phyloP scores from a whole-genome alignment of 306 rosid genomes.

The Vachellia collinsii region DNA sequence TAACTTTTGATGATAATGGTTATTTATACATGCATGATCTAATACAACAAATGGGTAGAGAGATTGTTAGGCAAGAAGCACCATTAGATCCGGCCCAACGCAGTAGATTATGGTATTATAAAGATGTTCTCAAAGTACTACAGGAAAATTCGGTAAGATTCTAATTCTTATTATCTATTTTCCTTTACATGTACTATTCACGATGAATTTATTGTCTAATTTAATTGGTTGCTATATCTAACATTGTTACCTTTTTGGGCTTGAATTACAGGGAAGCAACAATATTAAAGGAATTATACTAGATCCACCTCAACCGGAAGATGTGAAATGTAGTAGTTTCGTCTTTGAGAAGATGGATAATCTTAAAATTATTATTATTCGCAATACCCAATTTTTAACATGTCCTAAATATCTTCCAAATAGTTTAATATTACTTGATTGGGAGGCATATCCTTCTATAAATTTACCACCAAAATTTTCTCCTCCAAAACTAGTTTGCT shows the following conservation, averaged over 20 bases:
- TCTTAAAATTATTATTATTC: background rate
- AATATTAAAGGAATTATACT: no score
- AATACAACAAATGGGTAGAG: conserved; percentile 35
- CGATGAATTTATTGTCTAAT: no score
- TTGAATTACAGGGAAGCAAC: no score
- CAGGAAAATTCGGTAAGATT: conserved; percentile 9
- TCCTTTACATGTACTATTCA: background rate
- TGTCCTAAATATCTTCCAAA: background rate
- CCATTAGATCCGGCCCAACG: background rate
- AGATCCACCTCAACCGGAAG: no score
- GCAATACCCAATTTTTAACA: background rate
- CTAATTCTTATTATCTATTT: background rate
- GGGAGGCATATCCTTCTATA: background rate
- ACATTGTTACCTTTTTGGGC: no score
- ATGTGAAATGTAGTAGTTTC: no score
- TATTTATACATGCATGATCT: conserved; percentile 28
- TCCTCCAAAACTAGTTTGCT: background rate
- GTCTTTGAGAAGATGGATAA: background rate
- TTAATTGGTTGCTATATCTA: no score
- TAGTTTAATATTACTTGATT: background rate
- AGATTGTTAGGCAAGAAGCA: conserved; percentile 21
- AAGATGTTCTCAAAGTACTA: conserved; percentile 23
- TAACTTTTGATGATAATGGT: background rate
- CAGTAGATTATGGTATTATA: conserved; percentile 17
- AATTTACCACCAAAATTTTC: background rate